These are phyloP conservation scores for Apophysomyces variabilis DNA, from an alignment of 371 early-diverging fungal genomes.

Conservation along the genomic window DNA sequence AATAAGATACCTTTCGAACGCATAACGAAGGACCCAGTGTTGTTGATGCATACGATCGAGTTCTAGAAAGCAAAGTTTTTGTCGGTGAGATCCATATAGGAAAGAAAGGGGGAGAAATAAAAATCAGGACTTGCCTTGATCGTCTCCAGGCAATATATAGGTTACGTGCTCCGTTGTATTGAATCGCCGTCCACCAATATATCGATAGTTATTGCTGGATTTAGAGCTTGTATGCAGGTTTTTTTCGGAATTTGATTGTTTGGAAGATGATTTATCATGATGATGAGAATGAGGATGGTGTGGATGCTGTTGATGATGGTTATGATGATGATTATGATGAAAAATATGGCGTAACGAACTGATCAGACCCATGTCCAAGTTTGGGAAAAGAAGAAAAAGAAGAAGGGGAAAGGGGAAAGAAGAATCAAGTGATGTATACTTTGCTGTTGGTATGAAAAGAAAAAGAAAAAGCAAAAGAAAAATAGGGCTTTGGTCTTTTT, in stretches of 20 bases:
- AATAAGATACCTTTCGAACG: constrained; percentile 1
- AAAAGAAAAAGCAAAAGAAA: too few relatives aligned
- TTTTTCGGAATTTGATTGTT: neutral
- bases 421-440: too few relatives aligned
- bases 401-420: neutral
- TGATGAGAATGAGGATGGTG: neutral
- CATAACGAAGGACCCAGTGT: constrained; percentile 19
- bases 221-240: neutral
- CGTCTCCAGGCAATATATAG: constrained; percentile 59
- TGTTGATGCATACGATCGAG: constrained; percentile 22
- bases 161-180: constrained; percentile 47
- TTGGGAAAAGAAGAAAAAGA: neutral
- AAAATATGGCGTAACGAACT: constrained; percentile 1
- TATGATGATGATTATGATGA: constrained; percentile 3
- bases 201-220: constrained; percentile 17
- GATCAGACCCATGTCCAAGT: constrained; percentile 4
- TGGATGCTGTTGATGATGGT: neutral
- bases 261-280: neutral
- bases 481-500: neutral
- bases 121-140: constrained; percentile 34
- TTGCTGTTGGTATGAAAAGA: too few relatives aligned
- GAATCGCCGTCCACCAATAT: constrained; percentile 51
- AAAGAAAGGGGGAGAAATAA: neutral
- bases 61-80: constrained; percentile 1
- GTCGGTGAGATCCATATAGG: neutral